phyloP scores from a whole-genome alignment of 768 basidiomycete genomes.

The Boletellus ananas region DNA sequence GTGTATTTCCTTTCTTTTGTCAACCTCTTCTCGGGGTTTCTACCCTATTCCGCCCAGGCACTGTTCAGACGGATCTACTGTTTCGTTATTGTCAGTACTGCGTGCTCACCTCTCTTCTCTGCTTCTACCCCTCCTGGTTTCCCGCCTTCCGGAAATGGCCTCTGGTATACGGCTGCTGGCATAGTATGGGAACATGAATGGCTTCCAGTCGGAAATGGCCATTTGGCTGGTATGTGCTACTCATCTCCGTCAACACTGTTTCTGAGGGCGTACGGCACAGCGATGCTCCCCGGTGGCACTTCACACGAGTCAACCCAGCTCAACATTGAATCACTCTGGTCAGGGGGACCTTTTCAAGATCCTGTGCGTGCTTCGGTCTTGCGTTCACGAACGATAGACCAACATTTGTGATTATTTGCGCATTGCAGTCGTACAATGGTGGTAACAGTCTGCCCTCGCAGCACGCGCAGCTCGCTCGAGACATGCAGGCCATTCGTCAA shows the following conservation, averaged over 20 bases:
- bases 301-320: constrained; percentile 57
- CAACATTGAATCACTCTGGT: constrained; percentile 76
- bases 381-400: not conserved
- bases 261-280: constrained; percentile 30
- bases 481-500: constrained; percentile 52
- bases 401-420: not conserved
- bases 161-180: constrained; percentile 62
- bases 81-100: constrained; percentile 13
- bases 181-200: constrained; percentile 54
- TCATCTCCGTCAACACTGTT: not conserved
- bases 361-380: constrained; percentile 37
- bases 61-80: constrained; percentile 20
- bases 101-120: constrained; percentile 14
- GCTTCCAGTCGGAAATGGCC: constrained; percentile 74
- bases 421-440: constrained; percentile 55
- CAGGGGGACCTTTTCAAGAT: constrained; percentile 68
- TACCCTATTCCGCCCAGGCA: constrained; percentile 18
- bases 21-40: constrained; percentile 10
- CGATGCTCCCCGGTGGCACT: constrained; percentile 63
- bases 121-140: constrained; percentile 43
- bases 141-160: constrained; percentile 67
- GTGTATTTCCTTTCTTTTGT: constrained; percentile 8
- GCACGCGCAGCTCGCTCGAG: constrained; percentile 39
- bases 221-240: constrained; percentile 49
- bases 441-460: constrained; percentile 57